Conservation (phyloP, 139 green algal genomes). For the Penium margaritaceum region DNA sequence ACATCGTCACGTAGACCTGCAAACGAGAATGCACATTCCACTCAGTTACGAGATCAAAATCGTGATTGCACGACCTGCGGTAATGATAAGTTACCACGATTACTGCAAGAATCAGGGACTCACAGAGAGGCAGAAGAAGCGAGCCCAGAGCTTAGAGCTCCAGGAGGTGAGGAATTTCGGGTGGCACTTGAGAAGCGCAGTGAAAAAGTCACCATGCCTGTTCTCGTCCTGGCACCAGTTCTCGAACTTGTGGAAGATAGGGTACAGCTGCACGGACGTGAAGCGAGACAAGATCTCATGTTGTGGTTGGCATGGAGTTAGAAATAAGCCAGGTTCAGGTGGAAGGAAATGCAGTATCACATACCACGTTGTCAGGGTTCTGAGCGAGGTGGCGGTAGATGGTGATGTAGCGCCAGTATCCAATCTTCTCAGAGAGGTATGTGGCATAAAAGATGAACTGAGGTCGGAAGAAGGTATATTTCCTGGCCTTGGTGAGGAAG, state of each 20-base stretch:
- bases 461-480: slow-evolving; percentile 92
- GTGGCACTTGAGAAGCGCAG: slow-evolving; percentile 76
- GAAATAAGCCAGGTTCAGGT: too few species aligned
- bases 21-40: too few species aligned
- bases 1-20: slow-evolving; percentile 97
- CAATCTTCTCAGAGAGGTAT: slow-evolving; percentile 88
- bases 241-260: slow-evolving; percentile 99
- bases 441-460: slow-evolving; percentile 99
- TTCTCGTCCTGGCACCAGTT: slow-evolving; percentile 95
- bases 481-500: slow-evolving; percentile 96
- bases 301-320: too few species aligned
- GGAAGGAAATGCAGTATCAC: too few species aligned
- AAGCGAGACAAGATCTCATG: too few species aligned
- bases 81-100: too few species aligned
- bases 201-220: slow-evolving; percentile 81
- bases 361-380: slow-evolving; percentile 83
- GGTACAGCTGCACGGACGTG: slow-evolving; percentile 85
- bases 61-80: too few species aligned
- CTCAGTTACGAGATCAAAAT: too few species aligned
- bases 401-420: slow-evolving; percentile 97
- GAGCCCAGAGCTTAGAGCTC: slow-evolving; percentile 77
- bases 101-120: too few species aligned
- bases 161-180: slow-evolving; percentile 75
- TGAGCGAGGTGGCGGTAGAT: slow-evolving; percentile 85
- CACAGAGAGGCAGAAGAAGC: slow-evolving; percentile 97